A percentile compares a stretch with the other conserved stretches of the same genome.
These are phyloP conservation scores for Leishmania mexicana DNA, from an alignment of 208 protist genomes.

Conservation along the genomic window DNA sequence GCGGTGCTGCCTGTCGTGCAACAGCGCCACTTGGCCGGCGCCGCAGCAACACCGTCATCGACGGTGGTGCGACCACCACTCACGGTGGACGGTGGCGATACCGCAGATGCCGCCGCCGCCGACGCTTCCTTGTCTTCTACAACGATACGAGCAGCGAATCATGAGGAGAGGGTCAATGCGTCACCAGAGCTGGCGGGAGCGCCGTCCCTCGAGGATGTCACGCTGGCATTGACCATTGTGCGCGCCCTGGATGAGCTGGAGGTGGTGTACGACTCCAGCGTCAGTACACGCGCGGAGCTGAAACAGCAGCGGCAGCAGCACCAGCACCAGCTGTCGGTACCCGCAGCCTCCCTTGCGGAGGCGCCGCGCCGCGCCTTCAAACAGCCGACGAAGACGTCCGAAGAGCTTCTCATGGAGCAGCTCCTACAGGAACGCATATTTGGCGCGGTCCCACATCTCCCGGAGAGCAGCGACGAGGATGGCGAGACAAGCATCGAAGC, in stretches of 20 bases:
- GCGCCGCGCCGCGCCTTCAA: neutral
- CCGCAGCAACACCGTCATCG: neutral
- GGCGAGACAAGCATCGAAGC: conserved; percentile 3
- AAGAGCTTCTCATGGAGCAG: conserved; percentile 66
- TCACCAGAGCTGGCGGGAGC: neutral
- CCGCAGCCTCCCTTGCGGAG: neutral
- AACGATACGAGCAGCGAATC: neutral
- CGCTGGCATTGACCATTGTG: conserved; percentile 48
- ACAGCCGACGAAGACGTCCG: conserved; percentile 26
- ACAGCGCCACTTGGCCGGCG: conserved; percentile 22
- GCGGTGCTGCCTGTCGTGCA: conserved; percentile 57
- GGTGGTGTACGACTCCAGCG: conserved; percentile 49
- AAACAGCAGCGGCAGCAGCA: neutral
- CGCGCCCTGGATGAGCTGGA: conserved; percentile 69
- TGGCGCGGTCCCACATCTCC: conserved; percentile 27
- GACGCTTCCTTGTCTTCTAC: neutral
- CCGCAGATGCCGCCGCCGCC: neutral
- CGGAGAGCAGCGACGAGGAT: conserved; percentile 23
- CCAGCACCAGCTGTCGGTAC: neutral
- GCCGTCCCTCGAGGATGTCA: conserved; percentile 26
- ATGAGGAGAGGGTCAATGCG: neutral
- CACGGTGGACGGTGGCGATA: neutral
- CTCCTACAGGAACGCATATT: conserved; percentile 67
- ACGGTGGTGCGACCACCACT: neutral
- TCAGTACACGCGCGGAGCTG: conserved; percentile 16